Evolutionary conservation across 2,329 filamentous ascomycete species (phyloP).

Genomic region (Metarhizium robertsii): DNA sequence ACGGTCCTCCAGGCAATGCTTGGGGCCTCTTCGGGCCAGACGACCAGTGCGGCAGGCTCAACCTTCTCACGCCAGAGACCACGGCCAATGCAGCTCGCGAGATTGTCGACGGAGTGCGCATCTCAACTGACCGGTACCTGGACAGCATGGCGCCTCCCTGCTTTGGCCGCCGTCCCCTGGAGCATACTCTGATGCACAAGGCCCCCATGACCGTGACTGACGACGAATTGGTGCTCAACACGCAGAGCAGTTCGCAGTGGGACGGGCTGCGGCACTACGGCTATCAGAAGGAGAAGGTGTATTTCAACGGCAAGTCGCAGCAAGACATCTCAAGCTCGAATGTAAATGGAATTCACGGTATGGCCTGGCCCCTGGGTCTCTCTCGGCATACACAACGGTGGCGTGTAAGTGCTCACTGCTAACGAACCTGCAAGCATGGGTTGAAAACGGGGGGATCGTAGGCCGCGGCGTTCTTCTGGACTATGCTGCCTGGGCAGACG

Average conservation of each 20-base stretch:
- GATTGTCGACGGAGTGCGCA: constrained; percentile 19
- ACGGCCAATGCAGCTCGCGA: constrained; percentile 17
- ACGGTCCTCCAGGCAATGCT: constrained; percentile 41
- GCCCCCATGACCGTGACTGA: constrained; percentile 20
- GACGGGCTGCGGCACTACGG: constrained; percentile 29
- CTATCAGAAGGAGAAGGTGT: constrained; percentile 26
- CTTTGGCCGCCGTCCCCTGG: constrained; percentile 20
- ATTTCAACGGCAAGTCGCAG: constrained; percentile 25
- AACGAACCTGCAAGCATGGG: constrained; percentile 11
- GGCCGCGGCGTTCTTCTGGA: constrained; percentile 44
- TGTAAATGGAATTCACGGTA: constrained; percentile 21
- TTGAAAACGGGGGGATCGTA: constrained; percentile 33
- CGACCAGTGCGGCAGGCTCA: constrained; percentile 45
- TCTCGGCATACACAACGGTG: too few relatives aligned
- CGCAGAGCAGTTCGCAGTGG: constrained; percentile 30
- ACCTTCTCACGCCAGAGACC: constrained; percentile 35
- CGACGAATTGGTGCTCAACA: constrained; percentile 24
- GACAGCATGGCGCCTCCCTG: constrained; percentile 22
- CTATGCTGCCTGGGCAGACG: constrained; percentile 35
- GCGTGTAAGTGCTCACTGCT: not conserved
- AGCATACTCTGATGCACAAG: constrained; percentile 21
- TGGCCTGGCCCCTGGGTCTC: not conserved
- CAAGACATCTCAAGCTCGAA: constrained; percentile 31
- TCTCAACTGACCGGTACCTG: constrained; percentile 26
- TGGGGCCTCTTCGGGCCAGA: constrained; percentile 44